Conservation (phyloP, 495 filamentous ascomycete genomes). For the Neurospora intermedia region DNA sequence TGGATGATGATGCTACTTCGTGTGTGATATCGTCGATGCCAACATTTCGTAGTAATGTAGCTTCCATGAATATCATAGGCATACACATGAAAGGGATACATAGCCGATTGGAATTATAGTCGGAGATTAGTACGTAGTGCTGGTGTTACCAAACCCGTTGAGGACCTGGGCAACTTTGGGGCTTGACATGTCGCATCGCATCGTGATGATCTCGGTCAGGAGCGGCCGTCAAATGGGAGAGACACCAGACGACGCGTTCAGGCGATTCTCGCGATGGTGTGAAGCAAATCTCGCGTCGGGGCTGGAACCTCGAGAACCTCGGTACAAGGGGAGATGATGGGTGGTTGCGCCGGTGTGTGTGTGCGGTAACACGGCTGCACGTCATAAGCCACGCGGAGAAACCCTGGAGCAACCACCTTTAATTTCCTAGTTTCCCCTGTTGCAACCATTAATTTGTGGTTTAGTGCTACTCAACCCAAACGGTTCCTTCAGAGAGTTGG, state of each 20-base stretch:
- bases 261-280: neutral
- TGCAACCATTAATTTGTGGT: neutral
- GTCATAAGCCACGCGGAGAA: conserved; percentile 19
- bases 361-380: conserved; percentile 8
- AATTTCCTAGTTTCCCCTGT: neutral
- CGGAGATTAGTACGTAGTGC: neutral
- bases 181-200: neutral
- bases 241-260: neutral
- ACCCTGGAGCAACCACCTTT: conserved; percentile 6
- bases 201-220: neutral
- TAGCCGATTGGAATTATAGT: neutral
- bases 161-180: neutral
- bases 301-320: neutral
- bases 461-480: neutral
- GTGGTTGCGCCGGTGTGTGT: neutral
- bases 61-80: neutral
- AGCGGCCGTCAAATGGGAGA: neutral
- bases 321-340: neutral
- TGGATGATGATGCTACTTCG: too few species aligned
- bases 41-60: too few species aligned
- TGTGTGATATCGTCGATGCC: neutral
- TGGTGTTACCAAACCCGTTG: neutral
- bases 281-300: neutral
- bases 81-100: neutral
- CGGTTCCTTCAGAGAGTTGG: neutral